phyloP scores from a whole-genome alignment of 2,329 filamentous ascomycete genomes.

The Sporothrix pseudoabietina region DNA sequence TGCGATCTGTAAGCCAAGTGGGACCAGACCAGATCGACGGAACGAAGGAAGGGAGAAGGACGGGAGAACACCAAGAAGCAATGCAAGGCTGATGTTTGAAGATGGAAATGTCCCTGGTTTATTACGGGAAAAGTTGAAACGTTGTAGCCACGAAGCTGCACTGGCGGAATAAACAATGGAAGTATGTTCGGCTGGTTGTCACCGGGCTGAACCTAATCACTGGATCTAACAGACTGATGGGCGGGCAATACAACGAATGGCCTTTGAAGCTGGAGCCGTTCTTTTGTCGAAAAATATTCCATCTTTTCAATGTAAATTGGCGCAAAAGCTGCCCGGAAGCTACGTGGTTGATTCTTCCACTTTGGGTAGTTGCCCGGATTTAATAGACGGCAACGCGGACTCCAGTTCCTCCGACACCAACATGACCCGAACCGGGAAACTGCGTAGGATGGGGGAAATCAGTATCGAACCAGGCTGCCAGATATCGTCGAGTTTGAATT shows the following conservation, averaged over 20 bases:
- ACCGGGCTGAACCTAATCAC: not conserved
- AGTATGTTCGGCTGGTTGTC: not conserved
- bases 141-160: not conserved
- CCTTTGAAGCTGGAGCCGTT: not conserved
- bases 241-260: not conserved
- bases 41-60: not conserved
- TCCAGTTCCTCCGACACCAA: slow-evolving; percentile 4
- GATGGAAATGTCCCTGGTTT: too few species aligned
- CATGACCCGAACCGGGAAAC: not conserved
- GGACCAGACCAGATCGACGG: not conserved
- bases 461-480: not conserved
- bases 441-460: not conserved
- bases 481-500: not conserved
- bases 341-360: not conserved
- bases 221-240: not conserved
- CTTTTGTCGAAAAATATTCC: not conserved
- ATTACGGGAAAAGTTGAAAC: not conserved
- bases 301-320: not conserved
- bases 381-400: not conserved
- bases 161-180: not conserved
- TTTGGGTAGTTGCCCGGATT: not conserved
- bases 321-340: not conserved
- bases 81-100: not conserved
- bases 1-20: not conserved
- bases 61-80: not conserved